Conservation (phyloP, 202 grass and related monocot species). For the Panicum virgatum region DNA sequence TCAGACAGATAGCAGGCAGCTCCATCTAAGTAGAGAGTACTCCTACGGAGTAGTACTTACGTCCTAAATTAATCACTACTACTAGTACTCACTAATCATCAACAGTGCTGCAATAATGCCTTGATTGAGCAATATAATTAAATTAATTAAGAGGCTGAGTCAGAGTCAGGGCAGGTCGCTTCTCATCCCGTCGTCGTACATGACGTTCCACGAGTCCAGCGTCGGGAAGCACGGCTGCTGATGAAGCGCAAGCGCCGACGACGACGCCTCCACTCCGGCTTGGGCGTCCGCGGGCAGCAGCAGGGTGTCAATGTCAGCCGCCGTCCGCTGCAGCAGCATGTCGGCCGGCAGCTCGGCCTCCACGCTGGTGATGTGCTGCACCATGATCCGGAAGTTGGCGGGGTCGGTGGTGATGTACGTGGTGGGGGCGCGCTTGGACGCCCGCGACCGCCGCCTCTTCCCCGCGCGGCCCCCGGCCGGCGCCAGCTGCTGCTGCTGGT, state of each 20-base stretch:
- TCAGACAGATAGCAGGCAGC: too few species aligned
- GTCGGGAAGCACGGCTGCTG: slow-evolving; percentile 68
- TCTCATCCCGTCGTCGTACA: slow-evolving; percentile 47
- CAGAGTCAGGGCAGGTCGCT: not conserved
- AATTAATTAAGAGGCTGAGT: too few species aligned
- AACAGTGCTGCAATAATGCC: too few species aligned
- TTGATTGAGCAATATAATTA: too few species aligned
- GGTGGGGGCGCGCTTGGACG: slow-evolving; percentile 57
- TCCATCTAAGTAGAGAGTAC: too few species aligned
- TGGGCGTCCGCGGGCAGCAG: accelerated
- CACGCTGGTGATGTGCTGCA: slow-evolving; percentile 81
- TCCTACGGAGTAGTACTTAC: too few species aligned
- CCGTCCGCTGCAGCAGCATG: too few species aligned
- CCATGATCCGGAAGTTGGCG: slow-evolving; percentile 85
- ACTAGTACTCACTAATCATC: too few species aligned
- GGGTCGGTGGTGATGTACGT: slow-evolving; percentile 92
- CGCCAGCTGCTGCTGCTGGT: not conserved
- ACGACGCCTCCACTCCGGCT: not conserved
- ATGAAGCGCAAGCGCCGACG: too few species aligned
- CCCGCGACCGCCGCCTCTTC: slow-evolving; percentile 68
- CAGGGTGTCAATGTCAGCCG: too few species aligned
- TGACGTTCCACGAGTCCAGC: slow-evolving; percentile 82
- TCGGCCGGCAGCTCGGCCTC: slow-evolving; percentile 25
- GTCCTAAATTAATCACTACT: too few species aligned
- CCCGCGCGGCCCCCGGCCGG: slow-evolving; percentile 13